Evolutionary conservation across 2,329 filamentous ascomycete genomes (phyloP), one percentile per base, ranked within the genome.

Genomic region (Lojkania enalia): DNA sequence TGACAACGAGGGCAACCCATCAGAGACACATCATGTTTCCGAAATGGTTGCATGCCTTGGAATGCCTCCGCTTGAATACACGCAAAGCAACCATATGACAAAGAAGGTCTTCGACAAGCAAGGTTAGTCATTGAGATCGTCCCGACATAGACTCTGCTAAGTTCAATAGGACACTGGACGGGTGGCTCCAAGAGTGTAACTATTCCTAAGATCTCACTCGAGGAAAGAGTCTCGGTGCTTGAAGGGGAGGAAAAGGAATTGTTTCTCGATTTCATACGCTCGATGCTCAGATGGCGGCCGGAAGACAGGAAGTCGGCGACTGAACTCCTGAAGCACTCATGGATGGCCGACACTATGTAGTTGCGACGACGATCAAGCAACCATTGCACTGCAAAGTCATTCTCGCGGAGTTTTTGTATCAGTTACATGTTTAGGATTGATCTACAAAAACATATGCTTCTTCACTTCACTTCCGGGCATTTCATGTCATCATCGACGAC

Each of bases 251-350:
- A 55, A 7, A 63, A 61, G 40, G 41, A 50, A 19, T 15, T 27
- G 3, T 68, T 69, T 38, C 39, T 68, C 13, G 35, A 27, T 4
- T 66, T 66, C 29, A 54, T 67, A 43, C 48, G 58, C 7, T 59
- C 57, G 42, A 64, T 66, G 58, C 45, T 69, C 27, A 53, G 58
- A 15, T 68, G 64, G 66, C 49, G 45, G 19, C 64, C 64, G 1
- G 63, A 67, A 42, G 55, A 64, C 16, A 49, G 61, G 15, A 36
- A 41, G 27, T 40, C 36, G 19, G 48, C 46, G 15, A 49, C 19
- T 50, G 47, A 53, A 38, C 44, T 53, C 20, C 39, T 42, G 9
- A 36, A 48, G 18, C 32, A 53, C 35, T 42, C 48, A 35, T 51
- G 50, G 47, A 47, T 51, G 42, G 41, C 21, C 16, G 33, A 42